Base-by-base conservation (phyloP, 805 yeast genomes). In the Cyberlindnera mrakii region DNA sequence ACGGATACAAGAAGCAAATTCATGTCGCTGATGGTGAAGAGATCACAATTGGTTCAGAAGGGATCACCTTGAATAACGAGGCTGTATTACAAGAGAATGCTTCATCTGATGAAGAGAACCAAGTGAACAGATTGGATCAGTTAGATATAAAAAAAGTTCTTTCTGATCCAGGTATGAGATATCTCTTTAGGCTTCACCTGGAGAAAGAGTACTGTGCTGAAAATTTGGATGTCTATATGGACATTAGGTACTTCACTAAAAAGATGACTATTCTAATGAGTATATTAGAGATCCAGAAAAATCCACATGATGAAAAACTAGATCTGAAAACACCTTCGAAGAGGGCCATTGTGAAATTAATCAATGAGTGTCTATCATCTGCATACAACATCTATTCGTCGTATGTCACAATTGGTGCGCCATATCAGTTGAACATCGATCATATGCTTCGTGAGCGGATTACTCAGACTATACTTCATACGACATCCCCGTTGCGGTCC, bases 131-230 rank as follows among this genome's bases (percentile, higher is more conserved):
- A 3, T 10, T 14, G 20, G 42, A 25, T 3, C 39, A 31, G 8
- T 40, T 50, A 13, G 49, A 53, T 15, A 49, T 67, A 31, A 62
- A 66, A 29, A 70, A 70, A 8, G 68, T 82, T 4, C 56, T 88
- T 9, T 62, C 64, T 9, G 96, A 88, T 58, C 95, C 96, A 0
- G 96, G 93, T 0, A 65, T 82, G 66, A 69, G 83, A 42, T 78
- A 76, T 42, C 60, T 86, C 9, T 85, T 88, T 61, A 70, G 78
- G 47, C 65, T 67, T n/a, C 88, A 85, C 57, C 59, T 88, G 40
- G 77, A 74, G 39, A 72, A 69, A 27, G 83, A 79, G 40, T 70
- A 72, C 43, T 87, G 95, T 55, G 74, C 74, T 3, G 96, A 88
- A 55, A 88, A 86, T 53, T 59, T 85, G n/a, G 81, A 82, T 48